Conservation (phyloP, 441 rosid genomes). For the Euphorbia celastroides region DNA sequence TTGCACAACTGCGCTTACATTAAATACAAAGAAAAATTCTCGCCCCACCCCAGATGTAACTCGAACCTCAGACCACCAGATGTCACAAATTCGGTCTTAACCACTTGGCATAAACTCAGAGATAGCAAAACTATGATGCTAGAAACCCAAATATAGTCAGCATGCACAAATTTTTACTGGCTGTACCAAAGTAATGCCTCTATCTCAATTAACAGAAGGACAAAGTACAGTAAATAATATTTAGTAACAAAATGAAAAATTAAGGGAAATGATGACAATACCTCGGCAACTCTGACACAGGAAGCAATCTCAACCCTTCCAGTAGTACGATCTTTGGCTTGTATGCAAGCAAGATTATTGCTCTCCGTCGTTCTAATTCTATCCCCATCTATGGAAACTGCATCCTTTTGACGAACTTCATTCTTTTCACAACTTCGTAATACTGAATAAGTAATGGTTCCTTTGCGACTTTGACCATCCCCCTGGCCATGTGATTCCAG, state of each 20-base stretch:
- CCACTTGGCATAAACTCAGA: too few species aligned
- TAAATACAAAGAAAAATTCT: too few species aligned
- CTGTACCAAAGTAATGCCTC: neutral
- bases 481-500: slow-evolving; percentile 40
- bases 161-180: slow-evolving; percentile 1
- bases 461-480: slow-evolving; percentile 63
- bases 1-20: too few species aligned
- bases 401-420: slow-evolving; percentile 40
- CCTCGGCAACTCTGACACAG: slow-evolving; percentile 94
- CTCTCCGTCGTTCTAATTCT: slow-evolving; percentile 66
- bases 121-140: neutral
- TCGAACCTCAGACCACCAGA: too few species aligned
- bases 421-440: slow-evolving; percentile 53
- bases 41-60: too few species aligned
- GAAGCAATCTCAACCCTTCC: slow-evolving; percentile 88
- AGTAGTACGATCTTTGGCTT: slow-evolving; percentile 76
- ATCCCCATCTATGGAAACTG: slow-evolving; percentile 54
- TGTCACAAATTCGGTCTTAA: too few species aligned
- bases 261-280: slow-evolving; percentile 23
- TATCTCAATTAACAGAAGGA: neutral
- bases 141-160: slow-evolving; percentile 1
- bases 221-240: slow-evolving; percentile 2
- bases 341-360: slow-evolving; percentile 80
- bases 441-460: slow-evolving; percentile 62
- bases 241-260: neutral